Evolutionary conservation across 192 early-diverging fungal genomes (phyloP), one percentile per base, ranked within the genome.

Genomic region (Umbelopsis isabellina): DNA sequence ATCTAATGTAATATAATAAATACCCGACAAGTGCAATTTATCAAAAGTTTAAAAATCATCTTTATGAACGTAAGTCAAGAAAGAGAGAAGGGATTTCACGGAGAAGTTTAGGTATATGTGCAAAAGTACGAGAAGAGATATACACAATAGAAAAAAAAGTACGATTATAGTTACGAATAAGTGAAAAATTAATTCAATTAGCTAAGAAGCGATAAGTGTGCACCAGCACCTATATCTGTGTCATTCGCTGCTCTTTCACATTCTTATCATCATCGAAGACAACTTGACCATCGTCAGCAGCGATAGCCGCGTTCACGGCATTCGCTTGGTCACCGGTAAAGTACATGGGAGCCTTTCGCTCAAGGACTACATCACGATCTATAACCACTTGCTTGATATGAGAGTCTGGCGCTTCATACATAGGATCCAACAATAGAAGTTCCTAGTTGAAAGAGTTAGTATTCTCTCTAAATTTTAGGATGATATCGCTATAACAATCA

Each of bases 351-450:
- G 84, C 75, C 65, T 90, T 91, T 65, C 86, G 84, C 66, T 86
- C 84, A 10, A 78, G 72, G 4, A 85, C 89, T 0, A 90, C 91
- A 18, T 88, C 83, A 66, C 86, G 83, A 68, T 88, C 85, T 69
- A 95, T 86, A 3, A 95, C 90, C 33, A 93, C 85, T 46, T 92
- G 85, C 27, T 84, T 82, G 55, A 92, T 83, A 4, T 85, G 88
- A 9, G 93, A 89, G 15, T 86, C 88, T 10, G 92, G 92, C 10
- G 88, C 86, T 48, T 94, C 93, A 75, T 90, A 95, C 86, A 95
- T 90, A 5, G 92, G 86, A 70, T 93, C 88, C 65, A 91, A 77
- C 48, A 95, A 77, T n/a, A 93, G 47, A 6, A 69, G 85, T 87
- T 94, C 93, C 86, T 89, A 81, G 9, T 48, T 23, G 12, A 25